phyloP scores from a whole-genome alignment of 441 rosid genomes.

The Jatropha multifida region DNA sequence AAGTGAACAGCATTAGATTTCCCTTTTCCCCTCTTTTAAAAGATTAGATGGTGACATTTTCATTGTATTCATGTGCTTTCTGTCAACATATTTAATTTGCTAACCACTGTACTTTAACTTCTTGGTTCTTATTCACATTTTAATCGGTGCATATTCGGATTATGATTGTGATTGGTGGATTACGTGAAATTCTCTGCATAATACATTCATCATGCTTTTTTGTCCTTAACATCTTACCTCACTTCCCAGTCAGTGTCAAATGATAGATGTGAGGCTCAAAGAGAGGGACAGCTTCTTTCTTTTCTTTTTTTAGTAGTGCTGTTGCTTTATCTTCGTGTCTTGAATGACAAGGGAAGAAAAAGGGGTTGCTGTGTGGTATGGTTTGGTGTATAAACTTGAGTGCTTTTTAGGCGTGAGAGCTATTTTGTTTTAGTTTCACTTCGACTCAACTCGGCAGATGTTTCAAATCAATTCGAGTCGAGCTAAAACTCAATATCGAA shows the following conservation, averaged over 20 bases:
- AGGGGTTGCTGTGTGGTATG: neutral
- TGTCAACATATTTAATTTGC: conserved; percentile 36
- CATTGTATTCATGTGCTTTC: conserved; percentile 47
- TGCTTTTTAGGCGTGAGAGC: conserved; percentile 22
- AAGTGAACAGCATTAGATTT: conserved; percentile 18
- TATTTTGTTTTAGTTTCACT: neutral
- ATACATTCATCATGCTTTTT: neutral
- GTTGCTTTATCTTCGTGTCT: conserved; percentile 25
- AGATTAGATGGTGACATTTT: conserved; percentile 28
- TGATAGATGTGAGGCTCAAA: conserved; percentile 7
- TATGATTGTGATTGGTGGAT: neutral
- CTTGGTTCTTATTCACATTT: neutral
- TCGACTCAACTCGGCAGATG: too few species aligned
- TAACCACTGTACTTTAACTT: conserved; percentile 23
- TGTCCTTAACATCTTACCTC: conserved; percentile 4
- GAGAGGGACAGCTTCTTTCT: conserved; percentile 9
- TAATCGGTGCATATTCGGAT: conserved; percentile 6
- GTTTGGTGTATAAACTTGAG: conserved; percentile 30
- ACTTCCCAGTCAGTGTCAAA: conserved; percentile 2
- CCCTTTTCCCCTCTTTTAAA: conserved; percentile 12
- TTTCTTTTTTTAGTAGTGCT: conserved; percentile 17
- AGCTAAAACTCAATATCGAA: too few species aligned
- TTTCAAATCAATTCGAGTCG: too few species aligned
- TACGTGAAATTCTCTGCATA: neutral
- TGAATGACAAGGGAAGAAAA: conserved; percentile 28